These are phyloP conservation scores for Phoma sp. DNA, from an alignment of 2,329 filamentous ascomycete species.

Conservation along the genomic window DNA sequence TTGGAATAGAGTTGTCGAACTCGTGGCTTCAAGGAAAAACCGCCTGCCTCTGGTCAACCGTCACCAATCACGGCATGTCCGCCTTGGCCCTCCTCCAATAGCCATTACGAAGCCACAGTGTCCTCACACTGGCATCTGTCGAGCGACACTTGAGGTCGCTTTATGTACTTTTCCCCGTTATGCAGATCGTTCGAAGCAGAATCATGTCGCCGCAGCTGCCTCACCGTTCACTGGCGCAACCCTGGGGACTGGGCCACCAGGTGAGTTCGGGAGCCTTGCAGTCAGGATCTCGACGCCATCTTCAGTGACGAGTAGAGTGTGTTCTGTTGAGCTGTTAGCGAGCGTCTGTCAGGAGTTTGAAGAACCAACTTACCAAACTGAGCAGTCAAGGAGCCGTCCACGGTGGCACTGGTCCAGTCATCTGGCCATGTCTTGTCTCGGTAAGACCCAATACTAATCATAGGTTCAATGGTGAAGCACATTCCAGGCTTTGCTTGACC, in stretches of 20 bases:
- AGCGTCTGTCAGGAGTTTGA: too few species aligned
- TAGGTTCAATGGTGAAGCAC: conserved; percentile 99
- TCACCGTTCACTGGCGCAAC: conserved; percentile 48
- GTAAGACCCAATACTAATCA: conserved; percentile 93
- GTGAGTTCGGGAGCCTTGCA: conserved; percentile 73
- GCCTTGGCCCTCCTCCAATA: neutral
- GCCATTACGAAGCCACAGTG: neutral
- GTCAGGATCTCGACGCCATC: conserved; percentile 83
- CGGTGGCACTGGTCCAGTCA: conserved; percentile 96
- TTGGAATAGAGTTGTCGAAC: neutral
- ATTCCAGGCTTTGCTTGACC: conserved; percentile 94
- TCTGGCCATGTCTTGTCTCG: conserved; percentile 97
- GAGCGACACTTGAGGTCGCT: neutral
- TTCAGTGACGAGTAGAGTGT: conserved; percentile 83
- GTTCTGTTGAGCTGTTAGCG: conserved; percentile 60
- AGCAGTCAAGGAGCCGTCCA: conserved; percentile 86
- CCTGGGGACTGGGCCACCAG: conserved; percentile 73
- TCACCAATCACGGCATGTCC: neutral
- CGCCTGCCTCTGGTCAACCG: neutral
- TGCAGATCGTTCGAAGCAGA: neutral
- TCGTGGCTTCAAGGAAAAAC: too few species aligned
- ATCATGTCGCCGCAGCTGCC: conserved; percentile 26
- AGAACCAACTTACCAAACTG: conserved; percentile 75
- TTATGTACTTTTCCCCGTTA: neutral
- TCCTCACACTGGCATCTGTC: conserved; percentile 1